Evolutionary conservation across 331 rosid species (phyloP), one percentile per base, ranked within the genome.

Genomic region (Telfairia occidentalis): DNA sequence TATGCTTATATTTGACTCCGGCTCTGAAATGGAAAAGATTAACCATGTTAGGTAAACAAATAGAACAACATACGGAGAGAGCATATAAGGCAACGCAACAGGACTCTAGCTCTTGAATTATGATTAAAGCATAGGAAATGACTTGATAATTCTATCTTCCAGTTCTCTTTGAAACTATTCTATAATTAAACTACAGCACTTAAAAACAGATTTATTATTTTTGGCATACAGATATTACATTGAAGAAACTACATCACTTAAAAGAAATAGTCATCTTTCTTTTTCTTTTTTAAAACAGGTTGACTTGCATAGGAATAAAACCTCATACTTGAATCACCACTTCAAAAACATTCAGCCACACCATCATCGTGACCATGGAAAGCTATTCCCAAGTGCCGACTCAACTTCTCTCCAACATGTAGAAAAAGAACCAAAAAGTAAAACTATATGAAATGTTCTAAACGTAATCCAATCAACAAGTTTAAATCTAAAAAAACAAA

Each of bases 1-100:
- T 49, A 52, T 83, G 71, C 72, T 67, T 42, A 66, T 76, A 70
- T 76, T 60, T 29, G 74, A 69, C 74, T 24, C 23, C 7, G 24
- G 38, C 74, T 43, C 74, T 69, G 53, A 42, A 69, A 43, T 69
- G 54, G 15, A 23, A 67, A 40, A 38, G 5, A 40, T 10, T 19
- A 67, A 42, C 10, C 9, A 5, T 18, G 11, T 2, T 9, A 5
- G 16, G 18, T 10, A 15, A 11, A 26, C 5, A 23, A 42, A 67
- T 24, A 42, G 30, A 43, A 69, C 38, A 48, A 43, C 23, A 69
- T 16, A 12, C 32, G 5, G 37, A 67, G 19, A 67, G 38, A 42
- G 3, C 38, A 42, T 37, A 32, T 16, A 58, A 9, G 65, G 43
- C 40, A 60, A 67, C 5, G 5, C n/a, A 1, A 67, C 15, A 42